Evolutionary conservation across 2,329 filamentous ascomycete genomes (phyloP).

Genomic region (Clathrospora elynae): DNA sequence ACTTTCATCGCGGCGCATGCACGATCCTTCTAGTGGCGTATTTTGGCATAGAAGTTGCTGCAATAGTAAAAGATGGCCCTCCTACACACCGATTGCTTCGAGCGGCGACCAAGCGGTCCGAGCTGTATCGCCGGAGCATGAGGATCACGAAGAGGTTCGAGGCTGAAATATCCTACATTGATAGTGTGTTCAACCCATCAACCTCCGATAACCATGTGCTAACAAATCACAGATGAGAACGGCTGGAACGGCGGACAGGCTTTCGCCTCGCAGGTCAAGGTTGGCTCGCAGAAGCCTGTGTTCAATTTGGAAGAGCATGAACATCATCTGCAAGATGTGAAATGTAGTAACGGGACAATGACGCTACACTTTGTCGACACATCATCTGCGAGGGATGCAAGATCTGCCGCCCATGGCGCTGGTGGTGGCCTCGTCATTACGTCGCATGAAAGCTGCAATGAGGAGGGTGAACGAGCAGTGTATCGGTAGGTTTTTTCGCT

Average conservation of each 20-base stretch:
- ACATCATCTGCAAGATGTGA: constrained; percentile 38
- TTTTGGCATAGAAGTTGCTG: constrained; percentile 17
- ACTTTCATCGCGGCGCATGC: constrained; percentile 16
- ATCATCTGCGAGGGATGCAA: constrained; percentile 33
- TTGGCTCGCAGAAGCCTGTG: constrained; percentile 40
- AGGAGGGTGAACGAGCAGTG: constrained; percentile 44
- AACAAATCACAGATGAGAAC: constrained; percentile 28
- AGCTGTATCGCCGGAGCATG: constrained; percentile 30
- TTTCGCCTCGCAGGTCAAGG: constrained; percentile 44
- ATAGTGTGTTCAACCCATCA: constrained; percentile 28
- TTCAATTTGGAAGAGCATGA: constrained; percentile 47
- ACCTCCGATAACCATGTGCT: constrained; percentile 1
- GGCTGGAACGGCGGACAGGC: constrained; percentile 28
- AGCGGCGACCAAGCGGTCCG: constrained; percentile 39
- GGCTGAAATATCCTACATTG: constrained; percentile 41
- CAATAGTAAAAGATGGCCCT: constrained; percentile 4
- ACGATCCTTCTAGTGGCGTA: constrained; percentile 22
- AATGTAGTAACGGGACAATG: constrained; percentile 35
- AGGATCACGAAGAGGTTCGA: constrained; percentile 37
- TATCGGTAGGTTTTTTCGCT: constrained; percentile 32
- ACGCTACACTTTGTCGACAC: constrained; percentile 38
- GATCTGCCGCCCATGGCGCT: constrained; percentile 29
- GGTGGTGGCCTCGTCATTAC: constrained; percentile 44
- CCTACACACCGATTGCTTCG: constrained; percentile 33
- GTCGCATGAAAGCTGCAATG: constrained; percentile 45